Evolutionary conservation across 2,329 filamentous ascomycete genomes (phyloP).

Genomic region (Aspergillus carbonarius): DNA sequence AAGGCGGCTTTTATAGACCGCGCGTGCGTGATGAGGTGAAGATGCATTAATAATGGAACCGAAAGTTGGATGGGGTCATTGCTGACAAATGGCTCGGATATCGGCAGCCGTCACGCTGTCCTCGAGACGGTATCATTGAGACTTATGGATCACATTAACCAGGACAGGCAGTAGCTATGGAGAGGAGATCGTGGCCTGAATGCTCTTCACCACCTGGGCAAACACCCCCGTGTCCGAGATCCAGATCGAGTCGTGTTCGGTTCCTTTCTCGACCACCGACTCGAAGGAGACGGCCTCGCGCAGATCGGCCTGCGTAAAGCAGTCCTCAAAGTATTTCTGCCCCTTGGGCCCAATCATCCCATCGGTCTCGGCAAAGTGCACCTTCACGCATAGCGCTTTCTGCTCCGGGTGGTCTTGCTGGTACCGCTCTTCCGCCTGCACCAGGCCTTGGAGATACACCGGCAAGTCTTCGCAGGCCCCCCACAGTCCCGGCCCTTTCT

Average conservation of each 20-base stretch:
- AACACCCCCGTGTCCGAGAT: neutral
- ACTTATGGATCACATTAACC: neutral
- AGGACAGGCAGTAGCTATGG: neutral
- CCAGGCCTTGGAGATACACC: neutral
- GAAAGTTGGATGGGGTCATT: neutral
- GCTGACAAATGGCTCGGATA: conserved; percentile 7
- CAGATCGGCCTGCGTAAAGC: neutral
- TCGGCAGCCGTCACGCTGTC: neutral
- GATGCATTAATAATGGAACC: neutral
- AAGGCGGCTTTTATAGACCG: neutral
- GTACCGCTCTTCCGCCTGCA: neutral
- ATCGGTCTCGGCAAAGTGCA: neutral
- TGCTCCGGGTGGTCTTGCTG: neutral
- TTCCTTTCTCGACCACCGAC: neutral
- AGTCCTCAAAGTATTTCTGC: neutral
- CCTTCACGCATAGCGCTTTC: neutral
- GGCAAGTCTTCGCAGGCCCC: neutral
- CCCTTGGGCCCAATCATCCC: neutral
- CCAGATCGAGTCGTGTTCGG: neutral
- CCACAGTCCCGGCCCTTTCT: neutral
- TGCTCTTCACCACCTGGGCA: neutral
- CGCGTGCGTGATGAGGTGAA: neutral
- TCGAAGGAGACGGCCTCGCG: neutral
- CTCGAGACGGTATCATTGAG: neutral
- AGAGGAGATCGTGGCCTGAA: neutral